A percentile compares a stretch with the other conserved stretches of the same genome.
Conservation (phyloP, 2,329 filamentous ascomycete species). For the Verticillium longisporum region DNA sequence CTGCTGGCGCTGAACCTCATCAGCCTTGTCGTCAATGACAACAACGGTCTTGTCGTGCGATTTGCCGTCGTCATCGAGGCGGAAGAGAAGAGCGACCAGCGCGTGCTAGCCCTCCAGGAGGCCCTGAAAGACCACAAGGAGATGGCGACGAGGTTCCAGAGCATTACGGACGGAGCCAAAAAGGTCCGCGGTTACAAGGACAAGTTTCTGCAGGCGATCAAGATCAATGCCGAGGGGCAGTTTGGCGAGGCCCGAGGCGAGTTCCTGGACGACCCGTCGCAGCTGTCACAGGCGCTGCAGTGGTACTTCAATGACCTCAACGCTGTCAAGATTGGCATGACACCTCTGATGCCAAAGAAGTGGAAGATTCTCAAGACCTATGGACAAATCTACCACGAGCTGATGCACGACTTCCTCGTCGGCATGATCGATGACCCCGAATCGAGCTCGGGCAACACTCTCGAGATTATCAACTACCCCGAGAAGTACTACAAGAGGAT, state of each 20-base stretch:
- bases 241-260: conserved; percentile 65
- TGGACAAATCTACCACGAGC: conserved; percentile 79
- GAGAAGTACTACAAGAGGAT: conserved; percentile 97
- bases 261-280: conserved; percentile 77
- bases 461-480: conserved; percentile 90
- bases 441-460: conserved; percentile 77
- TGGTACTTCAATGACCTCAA: conserved; percentile 99
- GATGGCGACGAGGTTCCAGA: conserved; percentile 87
- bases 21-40: conserved; percentile 76
- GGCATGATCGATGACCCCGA: conserved; percentile 77
- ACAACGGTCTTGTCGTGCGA: conserved; percentile 82
- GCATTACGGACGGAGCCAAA: conserved; percentile 88
- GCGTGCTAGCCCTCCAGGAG: conserved; percentile 84
- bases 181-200: conserved; percentile 94
- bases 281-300: conserved; percentile 78
- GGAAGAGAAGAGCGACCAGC: conserved; percentile 93
- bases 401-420: conserved; percentile 93
- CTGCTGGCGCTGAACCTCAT: conserved; percentile 86
- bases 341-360: conserved; percentile 84
- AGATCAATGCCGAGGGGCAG: conserved; percentile 64
- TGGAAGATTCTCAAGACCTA: conserved; percentile 95
- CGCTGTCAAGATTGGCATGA: conserved; percentile 89
- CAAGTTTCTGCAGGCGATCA: conserved; percentile 80
- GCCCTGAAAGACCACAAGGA: conserved; percentile 94
- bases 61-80: conserved; percentile 89